Percentiles rank a stretch among this genome's conserved stretches.
Evolutionary conservation across 257 asterid species (phyloP).

Genomic region (Solanum gracilifrons): DNA sequence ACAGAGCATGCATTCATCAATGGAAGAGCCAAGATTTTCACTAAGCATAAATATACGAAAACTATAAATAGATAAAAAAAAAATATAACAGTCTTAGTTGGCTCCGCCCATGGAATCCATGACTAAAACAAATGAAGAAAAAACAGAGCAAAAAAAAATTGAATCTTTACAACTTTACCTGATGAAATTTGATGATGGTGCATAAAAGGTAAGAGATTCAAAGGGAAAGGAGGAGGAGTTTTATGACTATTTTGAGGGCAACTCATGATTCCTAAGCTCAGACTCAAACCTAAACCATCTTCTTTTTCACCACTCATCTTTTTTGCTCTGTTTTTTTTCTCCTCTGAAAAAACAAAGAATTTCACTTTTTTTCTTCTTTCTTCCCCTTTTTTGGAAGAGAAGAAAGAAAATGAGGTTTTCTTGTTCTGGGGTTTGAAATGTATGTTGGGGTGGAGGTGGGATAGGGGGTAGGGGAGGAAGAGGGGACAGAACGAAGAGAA

Average conservation of each 20-base stretch:
- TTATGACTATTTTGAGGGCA: neutral
- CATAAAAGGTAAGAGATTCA: conserved; percentile 36
- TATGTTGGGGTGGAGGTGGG: neutral
- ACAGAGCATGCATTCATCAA: neutral
- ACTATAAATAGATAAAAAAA: too few species aligned
- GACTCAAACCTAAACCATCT: conserved; percentile 53
- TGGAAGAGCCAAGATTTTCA: neutral
- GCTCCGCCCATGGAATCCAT: neutral
- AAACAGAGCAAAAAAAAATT: neutral
- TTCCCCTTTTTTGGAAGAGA: neutral
- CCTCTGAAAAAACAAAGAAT: neutral
- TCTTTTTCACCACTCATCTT: conserved; percentile 43
- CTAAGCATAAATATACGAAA: too few species aligned
- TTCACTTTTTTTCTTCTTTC: neutral
- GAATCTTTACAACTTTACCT: conserved; percentile 16
- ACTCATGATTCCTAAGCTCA: conserved; percentile 40
- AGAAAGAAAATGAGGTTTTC: neutral
- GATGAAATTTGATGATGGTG: conserved; percentile 15
- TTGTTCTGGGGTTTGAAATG: neutral
- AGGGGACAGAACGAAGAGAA: conserved; percentile 72
- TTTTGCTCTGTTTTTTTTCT: neutral
- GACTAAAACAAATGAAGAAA: neutral
- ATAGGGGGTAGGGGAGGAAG: neutral
- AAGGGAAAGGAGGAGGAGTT: conserved; percentile 29
- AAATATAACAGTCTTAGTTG: neutral